Base-by-base conservation (phyloP, 2,329 filamentous ascomycete genomes). In the Karstenula rhodostoma region DNA sequence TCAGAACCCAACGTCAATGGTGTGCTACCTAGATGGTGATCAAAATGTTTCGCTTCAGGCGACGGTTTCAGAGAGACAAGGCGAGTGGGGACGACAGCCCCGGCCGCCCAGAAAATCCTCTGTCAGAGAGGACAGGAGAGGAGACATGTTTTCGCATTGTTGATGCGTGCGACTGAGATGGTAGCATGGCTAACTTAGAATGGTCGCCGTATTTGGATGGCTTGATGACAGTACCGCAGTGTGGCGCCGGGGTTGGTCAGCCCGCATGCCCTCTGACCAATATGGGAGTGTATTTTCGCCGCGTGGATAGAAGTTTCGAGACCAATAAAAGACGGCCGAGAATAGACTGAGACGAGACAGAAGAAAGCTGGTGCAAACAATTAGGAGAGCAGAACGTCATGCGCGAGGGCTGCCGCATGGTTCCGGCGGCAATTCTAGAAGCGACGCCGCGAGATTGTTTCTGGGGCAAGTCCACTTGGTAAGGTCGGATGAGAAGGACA, bases 41-140 rank as follows among this genome's bases (percentile, higher is more conserved):
- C 19, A 40, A 46, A 47, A 25, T 43, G 58, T 60, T 60, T 60
- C 48, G 54, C 57, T 60, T 60, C 51, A 32, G 32, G 23, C 29
- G 46, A 27, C 7, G 48, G 58, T 60, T 57, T 54, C 48, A 49
- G 50, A 55, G 43, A 50, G 50, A 50, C 54, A 25, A 43, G 54
- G 55, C 44, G 50, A 43, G 23, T 22, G 19, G 23, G 43, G 35
- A 40, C 22, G n/a, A 35, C n/a, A 25, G 25, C 35, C 37, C 37
- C 22, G 25, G 44, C 17, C 10, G 48, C 56, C 35, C 25, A 52
- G 48, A 58, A 12, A 22, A 43, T 46, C 37, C 33, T 37, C 25
- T 7, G 56, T 52, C 44, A 33, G 35, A 58, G 42, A 58, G 15
- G 25, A 51, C 46, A 58, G 52, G 40, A 52, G 23, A 58, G 47